phyloP scores from a whole-genome alignment of 768 basidiomycete species.

The Tricholoma flavovirens region DNA sequence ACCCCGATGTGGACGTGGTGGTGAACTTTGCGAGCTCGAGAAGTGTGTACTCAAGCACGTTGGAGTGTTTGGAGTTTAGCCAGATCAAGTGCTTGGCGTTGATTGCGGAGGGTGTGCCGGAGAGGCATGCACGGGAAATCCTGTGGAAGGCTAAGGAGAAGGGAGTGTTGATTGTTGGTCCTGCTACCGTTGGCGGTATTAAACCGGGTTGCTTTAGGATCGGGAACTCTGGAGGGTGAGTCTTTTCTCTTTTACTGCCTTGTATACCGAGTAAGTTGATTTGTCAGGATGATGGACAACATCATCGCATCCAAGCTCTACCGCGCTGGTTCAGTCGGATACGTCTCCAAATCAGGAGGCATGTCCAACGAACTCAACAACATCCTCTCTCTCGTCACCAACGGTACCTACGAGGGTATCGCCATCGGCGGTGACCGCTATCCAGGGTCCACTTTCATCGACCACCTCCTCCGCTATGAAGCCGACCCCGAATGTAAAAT shows the following conservation, averaged over 20 bases:
- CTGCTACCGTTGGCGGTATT: slow-evolving; percentile 98
- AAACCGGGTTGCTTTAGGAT: slow-evolving; percentile 99
- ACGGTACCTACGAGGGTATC: slow-evolving; percentile 99
- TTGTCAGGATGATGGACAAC: slow-evolving; percentile 95
- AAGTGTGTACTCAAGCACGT: slow-evolving; percentile 90
- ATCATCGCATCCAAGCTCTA: slow-evolving; percentile 98
- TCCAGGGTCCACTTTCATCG: slow-evolving; percentile 97
- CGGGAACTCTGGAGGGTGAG: slow-evolving; percentile 95
- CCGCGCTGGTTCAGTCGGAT: slow-evolving; percentile 94
- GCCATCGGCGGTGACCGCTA: slow-evolving; percentile 99
- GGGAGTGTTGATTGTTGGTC: slow-evolving; percentile 86
- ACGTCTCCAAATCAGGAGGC: slow-evolving; percentile 98
- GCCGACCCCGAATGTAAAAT: slow-evolving; percentile 97
- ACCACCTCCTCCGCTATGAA: slow-evolving; percentile 97
- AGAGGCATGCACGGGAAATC: slow-evolving; percentile 95
- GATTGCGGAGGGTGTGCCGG: slow-evolving; percentile 99
- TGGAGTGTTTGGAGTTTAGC: slow-evolving; percentile 73
- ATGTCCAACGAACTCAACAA: slow-evolving; percentile 99
- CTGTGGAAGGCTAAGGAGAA: slow-evolving; percentile 82
- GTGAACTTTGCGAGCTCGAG: slow-evolving; percentile 97
- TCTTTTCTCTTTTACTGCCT: slow-evolving; percentile 5
- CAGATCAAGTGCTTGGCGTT: slow-evolving; percentile 69
- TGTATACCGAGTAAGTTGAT: slow-evolving; percentile 4
- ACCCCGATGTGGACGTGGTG: slow-evolving; percentile 93
- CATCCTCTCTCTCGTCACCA: slow-evolving; percentile 92